Percentiles rank a stretch among this genome's conserved stretches.
These are phyloP conservation scores for Venturia pyrina DNA, from an alignment of 2,329 filamentous ascomycete genomes.

Conservation along the genomic window DNA sequence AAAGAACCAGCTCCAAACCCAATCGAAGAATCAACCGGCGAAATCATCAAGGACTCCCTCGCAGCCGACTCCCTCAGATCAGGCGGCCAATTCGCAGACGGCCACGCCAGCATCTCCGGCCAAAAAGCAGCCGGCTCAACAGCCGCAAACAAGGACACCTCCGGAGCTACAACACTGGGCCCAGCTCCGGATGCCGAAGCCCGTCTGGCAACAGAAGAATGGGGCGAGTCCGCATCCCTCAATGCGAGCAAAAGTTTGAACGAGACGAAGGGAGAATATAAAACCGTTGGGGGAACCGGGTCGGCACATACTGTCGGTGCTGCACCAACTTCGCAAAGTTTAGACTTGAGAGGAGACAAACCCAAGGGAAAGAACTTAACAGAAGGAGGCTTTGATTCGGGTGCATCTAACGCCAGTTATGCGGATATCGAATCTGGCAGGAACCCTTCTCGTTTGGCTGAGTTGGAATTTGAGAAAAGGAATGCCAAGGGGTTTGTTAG, in stretches of 20 bases:
- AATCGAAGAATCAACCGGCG: slow-evolving; percentile 52
- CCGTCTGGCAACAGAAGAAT: slow-evolving; percentile 32
- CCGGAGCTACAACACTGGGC: slow-evolving; percentile 39
- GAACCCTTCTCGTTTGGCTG: slow-evolving; percentile 42
- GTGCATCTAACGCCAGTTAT: slow-evolving; percentile 40
- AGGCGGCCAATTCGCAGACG: slow-evolving; percentile 55
- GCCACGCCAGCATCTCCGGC: slow-evolving; percentile 38
- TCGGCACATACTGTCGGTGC: slow-evolving; percentile 18
- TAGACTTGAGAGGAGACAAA: neutral
- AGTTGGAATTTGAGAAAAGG: slow-evolving; percentile 26
- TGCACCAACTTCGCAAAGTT: slow-evolving; percentile 25
- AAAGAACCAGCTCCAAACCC: slow-evolving; percentile 39
- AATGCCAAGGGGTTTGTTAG: slow-evolving; percentile 25
- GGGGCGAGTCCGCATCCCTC: slow-evolving; percentile 29
- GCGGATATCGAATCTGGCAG: slow-evolving; percentile 42
- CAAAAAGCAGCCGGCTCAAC: slow-evolving; percentile 45
- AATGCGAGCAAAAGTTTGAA: slow-evolving; percentile 28
- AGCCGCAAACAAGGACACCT: slow-evolving; percentile 46
- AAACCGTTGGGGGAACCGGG: neutral
- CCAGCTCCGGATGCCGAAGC: slow-evolving; percentile 37
- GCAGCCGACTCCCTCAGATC: slow-evolving; percentile 58
- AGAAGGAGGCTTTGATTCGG: slow-evolving; percentile 32
- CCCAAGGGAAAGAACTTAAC: slow-evolving; percentile 43
- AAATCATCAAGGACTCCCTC: slow-evolving; percentile 58
- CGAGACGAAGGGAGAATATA: slow-evolving; percentile 1